phyloP scores from a whole-genome alignment of 83 land plant genomes.

The Picea abies region DNA sequence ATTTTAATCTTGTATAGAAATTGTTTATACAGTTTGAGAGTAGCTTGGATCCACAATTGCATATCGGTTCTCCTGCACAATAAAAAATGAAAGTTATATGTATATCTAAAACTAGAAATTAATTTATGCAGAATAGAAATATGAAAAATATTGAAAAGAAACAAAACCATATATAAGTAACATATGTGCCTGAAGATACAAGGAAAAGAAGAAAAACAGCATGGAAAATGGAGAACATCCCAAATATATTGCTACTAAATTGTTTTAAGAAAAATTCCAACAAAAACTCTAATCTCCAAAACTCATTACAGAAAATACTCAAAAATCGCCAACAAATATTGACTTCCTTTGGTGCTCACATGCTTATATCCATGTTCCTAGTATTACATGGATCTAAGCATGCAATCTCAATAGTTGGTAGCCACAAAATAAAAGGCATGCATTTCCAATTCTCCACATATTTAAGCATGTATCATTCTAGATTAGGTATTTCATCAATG shows the following conservation, averaged over 20 bases:
- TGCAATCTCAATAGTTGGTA: neutral
- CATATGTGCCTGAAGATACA: no score
- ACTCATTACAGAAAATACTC: neutral
- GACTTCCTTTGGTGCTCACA: no score
- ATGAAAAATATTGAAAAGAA: no score
- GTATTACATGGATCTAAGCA: neutral
- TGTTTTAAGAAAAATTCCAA: no score
- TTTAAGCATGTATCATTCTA: neutral
- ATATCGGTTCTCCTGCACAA: slow-evolving; percentile 73
- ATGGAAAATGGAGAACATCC: no score
- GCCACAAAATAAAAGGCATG: neutral
- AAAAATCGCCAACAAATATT: neutral
- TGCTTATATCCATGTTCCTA: neutral
- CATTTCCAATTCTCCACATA: neutral
- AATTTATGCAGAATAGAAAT: no score
- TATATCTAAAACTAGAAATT: no score
- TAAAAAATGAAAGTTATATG: neutral
- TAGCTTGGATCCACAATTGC: slow-evolving; percentile 68
- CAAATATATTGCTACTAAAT: no score
- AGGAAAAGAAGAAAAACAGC: no score
- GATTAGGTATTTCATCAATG: neutral
- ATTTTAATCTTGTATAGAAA: slow-evolving; percentile 1
- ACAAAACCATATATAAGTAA: no score
- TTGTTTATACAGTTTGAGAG: slow-evolving; percentile 63
- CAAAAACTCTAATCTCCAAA: no score